These are phyloP conservation scores for Rhodomyrtus psidioides DNA, from an alignment of 441 rosid species.

Conservation along the genomic window DNA sequence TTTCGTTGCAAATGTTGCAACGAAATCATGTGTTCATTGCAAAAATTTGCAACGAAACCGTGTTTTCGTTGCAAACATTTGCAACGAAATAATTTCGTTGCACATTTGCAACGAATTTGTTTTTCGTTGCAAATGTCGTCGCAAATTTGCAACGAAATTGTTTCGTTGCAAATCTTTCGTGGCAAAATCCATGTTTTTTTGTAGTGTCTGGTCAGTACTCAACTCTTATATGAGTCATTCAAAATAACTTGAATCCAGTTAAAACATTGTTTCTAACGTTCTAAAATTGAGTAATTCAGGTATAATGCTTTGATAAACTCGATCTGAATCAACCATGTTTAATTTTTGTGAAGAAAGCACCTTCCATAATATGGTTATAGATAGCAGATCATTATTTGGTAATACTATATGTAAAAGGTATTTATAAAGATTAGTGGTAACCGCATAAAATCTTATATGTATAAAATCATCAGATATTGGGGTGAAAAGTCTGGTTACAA, in stretches of 20 bases:
- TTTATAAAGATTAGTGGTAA: not conserved
- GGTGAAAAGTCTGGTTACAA: not conserved
- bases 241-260: not conserved
- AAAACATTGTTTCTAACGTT: not conserved
- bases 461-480: not conserved
- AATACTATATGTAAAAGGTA: not conserved
- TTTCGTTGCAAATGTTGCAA: too few species aligned
- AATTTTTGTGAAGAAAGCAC: not conserved
- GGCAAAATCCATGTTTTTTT: too few species aligned
- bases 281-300: not conserved
- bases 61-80: too few species aligned
- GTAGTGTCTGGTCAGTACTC: not conserved
- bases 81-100: too few species aligned
- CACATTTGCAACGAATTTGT: too few species aligned
- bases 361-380: not conserved
- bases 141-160: too few species aligned
- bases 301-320: not conserved
- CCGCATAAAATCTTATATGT: not conserved
- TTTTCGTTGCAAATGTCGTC: too few species aligned
- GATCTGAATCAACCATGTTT: not conserved
- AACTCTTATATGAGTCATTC: not conserved
- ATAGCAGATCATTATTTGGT: not conserved
- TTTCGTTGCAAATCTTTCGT: too few species aligned
- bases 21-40: too few species aligned
- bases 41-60: too few species aligned